phyloP scores from a whole-genome alignment of 2,329 filamentous ascomycete species.

The Exophiala calicioides region DNA sequence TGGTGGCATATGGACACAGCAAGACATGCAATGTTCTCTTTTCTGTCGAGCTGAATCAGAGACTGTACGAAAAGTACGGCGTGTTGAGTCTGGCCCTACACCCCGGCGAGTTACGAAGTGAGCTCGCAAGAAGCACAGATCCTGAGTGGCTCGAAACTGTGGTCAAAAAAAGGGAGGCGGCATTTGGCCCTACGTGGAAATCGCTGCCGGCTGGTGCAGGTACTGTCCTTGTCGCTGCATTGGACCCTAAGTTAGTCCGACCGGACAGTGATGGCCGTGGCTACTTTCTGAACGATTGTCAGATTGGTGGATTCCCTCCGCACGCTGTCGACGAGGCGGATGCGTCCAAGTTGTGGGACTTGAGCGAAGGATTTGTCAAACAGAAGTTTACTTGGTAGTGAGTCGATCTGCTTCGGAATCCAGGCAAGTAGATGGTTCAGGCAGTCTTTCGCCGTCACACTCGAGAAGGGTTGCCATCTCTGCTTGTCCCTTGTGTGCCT shows the following conservation, averaged over 20 bases:
- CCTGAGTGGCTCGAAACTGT: conserved; percentile 24
- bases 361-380: conserved; percentile 44
- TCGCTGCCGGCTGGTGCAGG: conserved; percentile 44
- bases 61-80: conserved; percentile 31
- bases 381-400: conserved; percentile 38
- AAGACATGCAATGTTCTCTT: conserved; percentile 53
- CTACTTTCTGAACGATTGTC: conserved; percentile 38
- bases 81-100: conserved; percentile 43
- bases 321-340: conserved; percentile 41
- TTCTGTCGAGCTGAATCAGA: conserved; percentile 40
- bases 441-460: too few relatives aligned
- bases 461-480: too few relatives aligned
- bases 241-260: conserved; percentile 39
- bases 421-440: too few relatives aligned
- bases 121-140: conserved; percentile 28
- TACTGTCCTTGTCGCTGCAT: conserved; percentile 46
- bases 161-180: conserved; percentile 2
- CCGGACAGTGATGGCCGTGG: conserved; percentile 13
- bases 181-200: conserved; percentile 32
- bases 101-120: conserved; percentile 36
- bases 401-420: too few relatives aligned
- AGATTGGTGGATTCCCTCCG: conserved; percentile 34
- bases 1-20: conserved; percentile 46
- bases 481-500: too few relatives aligned
- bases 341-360: conserved; percentile 43